phyloP scores from a whole-genome alignment of 805 yeast genomes.

The Lachancea meyersii region DNA sequence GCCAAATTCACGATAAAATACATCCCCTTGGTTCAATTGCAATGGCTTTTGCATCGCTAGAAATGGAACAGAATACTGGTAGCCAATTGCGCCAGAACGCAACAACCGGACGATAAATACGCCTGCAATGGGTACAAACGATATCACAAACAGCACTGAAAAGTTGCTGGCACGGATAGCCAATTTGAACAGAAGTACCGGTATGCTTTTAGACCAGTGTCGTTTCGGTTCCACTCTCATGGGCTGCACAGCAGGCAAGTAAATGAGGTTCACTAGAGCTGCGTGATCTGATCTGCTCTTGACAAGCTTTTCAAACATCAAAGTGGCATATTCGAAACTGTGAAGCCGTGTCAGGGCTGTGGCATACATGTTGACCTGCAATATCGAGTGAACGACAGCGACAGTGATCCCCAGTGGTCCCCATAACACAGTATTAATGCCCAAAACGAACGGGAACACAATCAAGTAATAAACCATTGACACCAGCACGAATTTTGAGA shows the following conservation, averaged over 20 bases:
- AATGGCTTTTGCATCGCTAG: not conserved
- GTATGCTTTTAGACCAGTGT: slow-evolving; percentile 1
- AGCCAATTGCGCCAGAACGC: slow-evolving; percentile 24
- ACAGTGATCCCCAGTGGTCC: slow-evolving; percentile 6
- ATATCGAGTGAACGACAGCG: slow-evolving; percentile 3
- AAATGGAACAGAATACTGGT: slow-evolving; percentile 11
- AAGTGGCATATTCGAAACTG: not conserved
- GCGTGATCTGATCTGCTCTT: not conserved
- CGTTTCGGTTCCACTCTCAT: not conserved
- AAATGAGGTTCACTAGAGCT: not conserved
- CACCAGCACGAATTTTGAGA: slow-evolving; percentile 2
- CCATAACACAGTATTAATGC: slow-evolving; percentile 2
- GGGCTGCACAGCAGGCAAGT: not conserved
- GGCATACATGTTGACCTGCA: slow-evolving; percentile 7
- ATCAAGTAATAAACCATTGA: not conserved
- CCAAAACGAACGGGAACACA: slow-evolving; percentile 4
- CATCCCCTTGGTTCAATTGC: slow-evolving; percentile 2
- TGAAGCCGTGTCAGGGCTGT: not conserved
- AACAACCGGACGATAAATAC: slow-evolving; percentile 25
- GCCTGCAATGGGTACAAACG: slow-evolving; percentile 30
- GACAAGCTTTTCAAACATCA: slow-evolving; percentile 1
- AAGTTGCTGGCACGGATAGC: not conserved
- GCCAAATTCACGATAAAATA: slow-evolving; percentile 16
- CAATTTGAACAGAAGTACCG: slow-evolving; percentile 6
- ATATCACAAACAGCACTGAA: not conserved